Evolutionary conservation across 768 basidiomycete genomes (phyloP), one percentile per base, ranked within the genome.

Genomic region (Psilocybe cubensis): DNA sequence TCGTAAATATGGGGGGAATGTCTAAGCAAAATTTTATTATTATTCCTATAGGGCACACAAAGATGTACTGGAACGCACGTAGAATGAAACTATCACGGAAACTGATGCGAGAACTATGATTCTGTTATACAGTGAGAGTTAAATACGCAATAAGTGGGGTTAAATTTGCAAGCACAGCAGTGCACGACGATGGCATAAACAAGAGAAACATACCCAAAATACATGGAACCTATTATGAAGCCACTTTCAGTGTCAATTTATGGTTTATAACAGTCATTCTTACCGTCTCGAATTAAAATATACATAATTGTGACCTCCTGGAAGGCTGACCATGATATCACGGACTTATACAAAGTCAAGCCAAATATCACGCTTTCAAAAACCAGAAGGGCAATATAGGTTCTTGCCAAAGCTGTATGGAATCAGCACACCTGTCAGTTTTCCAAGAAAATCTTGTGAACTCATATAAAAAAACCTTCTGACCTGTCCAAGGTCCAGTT

Each of bases 361-460:
- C 40, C 11, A 44, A 68, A 68, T 23, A 68, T 54, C 1, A 67
- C 18, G 11, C 55, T 28, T 40, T 68, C 67, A 18, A 68, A 67
- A 18, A 62, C 25, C 4, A 66, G 50, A 48, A 64, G 52, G 9
- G 56, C 60, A 17, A 45, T 52, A 64, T 66, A 68, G 12, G 62
- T 54, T n/a, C 18, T 57, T 47, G 17, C 56, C 56, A 66, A 38
- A 7, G 29, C 62, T 59, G 46, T 6, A 18, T 20, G 41, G 43
- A 38, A 28, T 33, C 33, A 38, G 41, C 12, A 52, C n/a, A n/a
- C n/a, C n/a, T n/a, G n/a, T n/a, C n/a, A n/a, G n/a, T n/a, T n/a
- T n/a, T n/a, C n/a, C n/a, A n/a, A n/a, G n/a, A n/a, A n/a, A n/a
- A n/a, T n/a, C n/a, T n/a, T n/a, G n/a, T n/a, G n/a, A n/a, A n/a